Conservation (phyloP, 2,329 filamentous ascomycete genomes). For the Colletotrichum abscissum region DNA sequence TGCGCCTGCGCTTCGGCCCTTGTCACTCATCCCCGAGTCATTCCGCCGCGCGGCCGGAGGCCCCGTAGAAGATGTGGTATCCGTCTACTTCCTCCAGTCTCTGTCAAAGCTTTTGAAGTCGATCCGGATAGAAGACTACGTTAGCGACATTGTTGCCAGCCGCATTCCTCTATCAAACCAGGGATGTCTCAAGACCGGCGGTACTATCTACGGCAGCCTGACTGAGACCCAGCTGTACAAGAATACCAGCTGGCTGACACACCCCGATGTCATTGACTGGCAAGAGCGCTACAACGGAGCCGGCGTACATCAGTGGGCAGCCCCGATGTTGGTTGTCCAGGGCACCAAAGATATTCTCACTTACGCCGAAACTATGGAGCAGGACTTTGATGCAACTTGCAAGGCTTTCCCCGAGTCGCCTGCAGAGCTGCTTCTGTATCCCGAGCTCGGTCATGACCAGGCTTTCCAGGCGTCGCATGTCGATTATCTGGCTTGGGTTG, state of each 20-base stretch:
- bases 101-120: conserved; percentile 32
- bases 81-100: conserved; percentile 37
- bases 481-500: conserved; percentile 21
- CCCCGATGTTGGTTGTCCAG: conserved; percentile 39
- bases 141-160: conserved; percentile 18
- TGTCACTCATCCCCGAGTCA: conserved; percentile 27
- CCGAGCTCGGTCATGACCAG: conserved; percentile 11
- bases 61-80: conserved; percentile 24
- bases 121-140: conserved; percentile 35
- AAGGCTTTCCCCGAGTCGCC: not conserved
- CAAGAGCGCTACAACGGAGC: conserved; percentile 33
- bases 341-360: conserved; percentile 36
- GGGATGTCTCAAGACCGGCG: conserved; percentile 32
- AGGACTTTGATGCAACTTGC: conserved; percentile 2
- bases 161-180: not conserved
- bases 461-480: conserved; percentile 16
- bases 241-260: conserved; percentile 32
- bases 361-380: not conserved
- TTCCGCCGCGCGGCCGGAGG: conserved; percentile 17
- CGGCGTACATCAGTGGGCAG: conserved; percentile 36
- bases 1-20: conserved; percentile 30
- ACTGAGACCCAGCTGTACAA: conserved; percentile 15
- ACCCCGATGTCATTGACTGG: conserved; percentile 2
- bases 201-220: too few species aligned
- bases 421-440: conserved; percentile 7